A percentile compares a stretch with the other conserved stretches of the same genome.
These are phyloP conservation scores for Mycosphaerella sp. DNA, from an alignment of 2,329 filamentous ascomycete genomes.

Conservation along the genomic window DNA sequence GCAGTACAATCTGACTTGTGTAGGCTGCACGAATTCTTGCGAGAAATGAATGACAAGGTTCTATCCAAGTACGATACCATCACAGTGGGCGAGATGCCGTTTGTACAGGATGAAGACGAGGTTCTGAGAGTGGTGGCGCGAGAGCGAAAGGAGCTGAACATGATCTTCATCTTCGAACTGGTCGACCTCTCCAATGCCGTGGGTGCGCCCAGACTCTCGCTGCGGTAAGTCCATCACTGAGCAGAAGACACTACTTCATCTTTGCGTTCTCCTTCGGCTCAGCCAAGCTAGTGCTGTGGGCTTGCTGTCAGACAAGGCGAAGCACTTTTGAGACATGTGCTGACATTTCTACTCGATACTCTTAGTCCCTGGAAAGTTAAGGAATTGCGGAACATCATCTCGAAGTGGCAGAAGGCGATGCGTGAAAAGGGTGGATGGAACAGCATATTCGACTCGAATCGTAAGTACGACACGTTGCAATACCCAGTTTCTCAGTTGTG, in stretches of 20 bases:
- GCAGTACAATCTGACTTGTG: too few relatives aligned
- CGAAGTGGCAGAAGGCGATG: slow-evolving; percentile 45
- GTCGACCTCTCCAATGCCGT: slow-evolving; percentile 37
- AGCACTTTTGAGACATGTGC: too few relatives aligned
- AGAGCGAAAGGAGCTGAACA: slow-evolving; percentile 40
- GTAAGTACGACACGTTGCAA: too few relatives aligned
- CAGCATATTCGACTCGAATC: slow-evolving; percentile 49
- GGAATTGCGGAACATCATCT: slow-evolving; percentile 28
- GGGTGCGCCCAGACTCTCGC: slow-evolving; percentile 33
- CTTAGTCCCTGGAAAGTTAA: slow-evolving; percentile 34
- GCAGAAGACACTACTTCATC: too few relatives aligned
- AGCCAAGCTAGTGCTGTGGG: too few relatives aligned
- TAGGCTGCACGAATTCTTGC: slow-evolving; percentile 50
- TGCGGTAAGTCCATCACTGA: slow-evolving; percentile 16
- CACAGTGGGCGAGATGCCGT: slow-evolving; percentile 58
- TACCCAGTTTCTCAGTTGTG: too few relatives aligned
- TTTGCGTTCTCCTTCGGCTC: too few relatives aligned
- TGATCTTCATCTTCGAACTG: slow-evolving; percentile 47
- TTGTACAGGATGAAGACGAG: slow-evolving; percentile 41
- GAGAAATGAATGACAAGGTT: slow-evolving; percentile 48
- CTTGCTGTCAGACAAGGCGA: too few relatives aligned
- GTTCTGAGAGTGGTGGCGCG: slow-evolving; percentile 41
- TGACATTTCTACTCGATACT: too few relatives aligned
- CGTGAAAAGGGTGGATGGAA: slow-evolving; percentile 47
- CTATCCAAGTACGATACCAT: slow-evolving; percentile 53